These are phyloP conservation scores for Cordyceps fumosorosea DNA, from an alignment of 2,329 filamentous ascomycete species.

Conservation along the genomic window DNA sequence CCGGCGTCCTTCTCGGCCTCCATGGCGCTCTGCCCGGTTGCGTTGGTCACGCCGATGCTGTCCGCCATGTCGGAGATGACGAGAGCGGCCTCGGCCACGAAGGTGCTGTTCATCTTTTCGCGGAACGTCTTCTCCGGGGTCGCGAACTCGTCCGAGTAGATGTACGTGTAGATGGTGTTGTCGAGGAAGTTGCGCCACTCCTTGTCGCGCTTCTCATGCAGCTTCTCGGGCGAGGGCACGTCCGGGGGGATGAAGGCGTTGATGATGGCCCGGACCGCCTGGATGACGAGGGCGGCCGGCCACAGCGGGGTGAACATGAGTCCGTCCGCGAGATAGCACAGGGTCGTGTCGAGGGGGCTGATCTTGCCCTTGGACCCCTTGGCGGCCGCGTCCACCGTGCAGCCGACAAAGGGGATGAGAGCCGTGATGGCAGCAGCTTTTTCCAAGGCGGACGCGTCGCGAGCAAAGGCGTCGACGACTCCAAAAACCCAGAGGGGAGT, in stretches of 20 bases:
- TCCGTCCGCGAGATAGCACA: background rate
- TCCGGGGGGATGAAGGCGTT: background rate
- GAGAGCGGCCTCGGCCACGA: background rate
- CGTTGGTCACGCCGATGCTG: background rate
- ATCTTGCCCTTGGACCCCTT: background rate
- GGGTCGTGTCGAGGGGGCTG: background rate
- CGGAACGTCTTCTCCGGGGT: background rate
- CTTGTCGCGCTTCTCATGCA: background rate
- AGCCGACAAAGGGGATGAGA: background rate
- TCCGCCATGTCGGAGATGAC: background rate
- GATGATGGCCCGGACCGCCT: background rate
- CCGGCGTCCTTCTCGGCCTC: background rate
- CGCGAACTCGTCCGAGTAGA: background rate
- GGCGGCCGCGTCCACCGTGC: background rate
- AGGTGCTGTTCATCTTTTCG: background rate
- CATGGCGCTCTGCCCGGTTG: background rate
- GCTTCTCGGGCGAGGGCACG: background rate
- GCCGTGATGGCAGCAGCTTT: background rate
- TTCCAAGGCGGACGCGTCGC: background rate
- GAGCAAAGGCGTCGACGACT: background rate
- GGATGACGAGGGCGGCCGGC: background rate
- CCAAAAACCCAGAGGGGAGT: background rate
- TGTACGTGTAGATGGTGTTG: background rate
- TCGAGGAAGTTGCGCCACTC: background rate
- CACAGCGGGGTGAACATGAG: background rate